phyloP scores from a whole-genome alignment of 208 protist genomes.

The Wallacemonas sp. region DNA sequence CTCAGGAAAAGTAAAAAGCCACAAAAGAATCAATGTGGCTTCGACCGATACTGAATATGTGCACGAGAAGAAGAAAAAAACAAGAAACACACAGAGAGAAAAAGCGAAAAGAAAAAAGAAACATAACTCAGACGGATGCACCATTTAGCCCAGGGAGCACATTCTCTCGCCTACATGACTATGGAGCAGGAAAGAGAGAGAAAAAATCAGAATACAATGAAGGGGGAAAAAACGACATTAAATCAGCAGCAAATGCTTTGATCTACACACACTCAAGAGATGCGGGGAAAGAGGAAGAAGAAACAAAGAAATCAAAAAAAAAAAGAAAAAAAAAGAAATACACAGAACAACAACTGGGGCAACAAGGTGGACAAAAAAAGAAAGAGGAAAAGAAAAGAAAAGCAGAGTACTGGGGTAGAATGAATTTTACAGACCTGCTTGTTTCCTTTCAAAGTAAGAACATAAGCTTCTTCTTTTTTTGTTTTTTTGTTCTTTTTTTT shows the following conservation, averaged over 20 bases:
- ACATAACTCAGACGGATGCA: no score
- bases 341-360: not conserved
- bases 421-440: not conserved
- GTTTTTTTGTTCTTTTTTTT: not conserved
- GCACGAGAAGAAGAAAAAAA: no score
- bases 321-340: slow-evolving; percentile 14
- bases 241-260: no score
- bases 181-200: not conserved
- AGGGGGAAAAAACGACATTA: not conserved
- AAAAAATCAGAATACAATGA: slow-evolving; percentile 12
- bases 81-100: no score
- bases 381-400: not conserved
- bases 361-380: not conserved
- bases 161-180: no score
- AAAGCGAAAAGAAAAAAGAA: no score
- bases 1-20: no score
- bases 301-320: not conserved
- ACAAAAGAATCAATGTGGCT: no score
- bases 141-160: no score
- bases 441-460: not conserved
- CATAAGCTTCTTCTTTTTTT: not conserved
- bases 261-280: not conserved
- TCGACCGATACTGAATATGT: no score
- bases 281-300: not conserved
- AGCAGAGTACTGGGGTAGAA: no score